Evolutionary conservation across 768 basidiomycete species (phyloP).

Genomic region (Pleurotus salmoneostramineus): DNA sequence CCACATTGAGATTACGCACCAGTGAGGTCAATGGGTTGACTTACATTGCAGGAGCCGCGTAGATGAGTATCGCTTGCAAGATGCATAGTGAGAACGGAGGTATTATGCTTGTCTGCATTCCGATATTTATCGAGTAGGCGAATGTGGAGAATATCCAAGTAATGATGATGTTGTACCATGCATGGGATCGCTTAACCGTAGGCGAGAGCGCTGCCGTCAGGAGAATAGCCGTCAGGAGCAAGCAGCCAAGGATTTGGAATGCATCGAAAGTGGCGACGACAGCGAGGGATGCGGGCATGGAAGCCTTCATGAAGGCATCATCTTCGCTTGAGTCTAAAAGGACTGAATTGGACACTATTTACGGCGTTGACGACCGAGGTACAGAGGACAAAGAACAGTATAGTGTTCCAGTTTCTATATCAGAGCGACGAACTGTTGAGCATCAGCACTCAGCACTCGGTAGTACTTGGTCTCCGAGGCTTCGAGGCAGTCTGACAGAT

Average conservation of each 20-base stretch:
- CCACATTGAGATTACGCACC: no score
- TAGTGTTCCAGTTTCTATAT: no score
- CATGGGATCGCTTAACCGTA: not conserved
- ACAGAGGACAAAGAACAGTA: no score
- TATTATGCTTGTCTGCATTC: not conserved
- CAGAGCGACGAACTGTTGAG: no score
- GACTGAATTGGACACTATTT: no score
- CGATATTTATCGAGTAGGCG: not conserved
- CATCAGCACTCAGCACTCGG: no score
- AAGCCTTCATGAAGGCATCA: no score
- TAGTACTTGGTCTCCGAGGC: no score
- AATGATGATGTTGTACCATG: not conserved
- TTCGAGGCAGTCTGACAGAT: no score
- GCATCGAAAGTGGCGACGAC: not conserved
- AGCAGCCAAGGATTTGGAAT: not conserved
- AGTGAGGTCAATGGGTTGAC: not conserved
- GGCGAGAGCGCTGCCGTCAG: not conserved
- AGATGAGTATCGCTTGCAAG: not conserved
- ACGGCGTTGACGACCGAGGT: no score
- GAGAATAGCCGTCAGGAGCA: not conserved
- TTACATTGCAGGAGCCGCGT: not conserved
- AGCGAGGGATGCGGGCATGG: not conserved
- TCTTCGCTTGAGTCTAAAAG: no score
- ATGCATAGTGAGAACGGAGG: not conserved
- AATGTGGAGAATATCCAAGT: not conserved